phyloP scores from a whole-genome alignment of 2,329 filamentous ascomycete species.

The Aspergillus bombycis region DNA sequence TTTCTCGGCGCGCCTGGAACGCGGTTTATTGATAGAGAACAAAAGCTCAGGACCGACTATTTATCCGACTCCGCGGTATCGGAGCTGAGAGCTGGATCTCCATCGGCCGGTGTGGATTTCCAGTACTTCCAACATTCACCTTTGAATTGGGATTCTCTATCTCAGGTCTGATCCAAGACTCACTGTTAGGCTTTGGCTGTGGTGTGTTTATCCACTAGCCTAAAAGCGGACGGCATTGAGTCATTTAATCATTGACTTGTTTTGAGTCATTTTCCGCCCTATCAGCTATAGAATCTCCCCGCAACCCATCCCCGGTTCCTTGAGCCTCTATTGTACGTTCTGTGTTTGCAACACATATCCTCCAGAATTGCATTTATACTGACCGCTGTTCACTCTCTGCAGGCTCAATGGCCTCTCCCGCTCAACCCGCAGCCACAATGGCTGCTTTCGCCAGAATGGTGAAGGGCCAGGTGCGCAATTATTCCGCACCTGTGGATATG shows the following conservation, averaged over 20 bases:
- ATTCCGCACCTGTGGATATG: slow-evolving; percentile 50
- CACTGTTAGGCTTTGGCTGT: slow-evolving; percentile 1
- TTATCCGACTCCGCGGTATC: slow-evolving; percentile 39
- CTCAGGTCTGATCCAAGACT: neutral
- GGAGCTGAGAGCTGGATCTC: slow-evolving; percentile 15
- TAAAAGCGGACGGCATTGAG: slow-evolving; percentile 1
- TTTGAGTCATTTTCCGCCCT: slow-evolving; percentile 11
- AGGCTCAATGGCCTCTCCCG: slow-evolving; percentile 29
- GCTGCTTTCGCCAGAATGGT: slow-evolving; percentile 39
- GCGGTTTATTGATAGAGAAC: neutral
- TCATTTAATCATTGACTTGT: neutral
- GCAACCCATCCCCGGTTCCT: neutral
- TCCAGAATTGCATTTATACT: neutral
- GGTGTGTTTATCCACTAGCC: neutral
- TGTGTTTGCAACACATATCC: neutral
- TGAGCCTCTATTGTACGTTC: neutral
- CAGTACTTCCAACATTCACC: neutral
- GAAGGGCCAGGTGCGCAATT: slow-evolving; percentile 45
- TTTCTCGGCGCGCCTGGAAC: slow-evolving; percentile 25
- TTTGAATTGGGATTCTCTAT: neutral
- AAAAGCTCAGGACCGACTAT: slow-evolving; percentile 25
- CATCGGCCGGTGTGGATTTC: neutral
- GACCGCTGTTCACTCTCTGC: neutral
- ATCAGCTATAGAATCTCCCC: slow-evolving; percentile 10
- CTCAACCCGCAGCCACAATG: slow-evolving; percentile 35